Evolutionary conservation across 768 basidiomycete genomes (phyloP), one percentile per base, ranked within the genome.

Genomic region (Pleurotus eryngii): DNA sequence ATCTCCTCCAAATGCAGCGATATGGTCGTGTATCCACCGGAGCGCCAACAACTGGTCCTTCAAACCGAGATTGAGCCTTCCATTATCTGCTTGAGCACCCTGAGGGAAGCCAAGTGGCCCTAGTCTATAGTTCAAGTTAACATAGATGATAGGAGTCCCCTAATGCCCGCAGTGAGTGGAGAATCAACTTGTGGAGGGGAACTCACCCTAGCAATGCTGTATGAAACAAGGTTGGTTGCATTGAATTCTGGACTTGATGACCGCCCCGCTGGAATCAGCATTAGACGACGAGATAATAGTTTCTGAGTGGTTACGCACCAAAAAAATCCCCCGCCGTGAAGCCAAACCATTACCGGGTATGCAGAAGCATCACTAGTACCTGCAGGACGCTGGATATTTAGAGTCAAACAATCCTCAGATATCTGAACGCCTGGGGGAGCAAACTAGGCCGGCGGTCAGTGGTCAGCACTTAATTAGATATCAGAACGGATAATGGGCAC

Each of bases 1-100:
- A 62, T 79, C 81, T n/a, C 85, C 86, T 3, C 84, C 83, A 61
- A 86, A 87, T 0, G 69, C 63, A 37, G 63, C 70, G 50, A 86
- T 83, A 60, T 87, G 78, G 39, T 72, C 61, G 55, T 85, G 80
- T 0, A 86, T 76, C 84, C 78, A 81, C 48, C 68, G 55, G 2
- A 80, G 65, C 4, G 76, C 79, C 5, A 66, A 57, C 18, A 74
- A 56, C 55, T 78, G 71, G 57, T 81, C 78, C 30, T 62, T 70
- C 14, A 81, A 54, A 4, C 68, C 78, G 43, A 79, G 64, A 59
- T 79, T 79, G 17, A 76, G 67, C 1, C 69, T 66, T 11, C 66
- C 71, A 9, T 63, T 51, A 18, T 64, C 65, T 5, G 76, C 77
- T 60, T 79, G 74, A 7, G 64, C 45, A 7, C 76, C 75, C 59